A percentile compares a stretch with the other conserved stretches of the same genome.
These are phyloP conservation scores for Ephemerocybe angulata DNA, from an alignment of 768 basidiomycete genomes.

Conservation along the genomic window DNA sequence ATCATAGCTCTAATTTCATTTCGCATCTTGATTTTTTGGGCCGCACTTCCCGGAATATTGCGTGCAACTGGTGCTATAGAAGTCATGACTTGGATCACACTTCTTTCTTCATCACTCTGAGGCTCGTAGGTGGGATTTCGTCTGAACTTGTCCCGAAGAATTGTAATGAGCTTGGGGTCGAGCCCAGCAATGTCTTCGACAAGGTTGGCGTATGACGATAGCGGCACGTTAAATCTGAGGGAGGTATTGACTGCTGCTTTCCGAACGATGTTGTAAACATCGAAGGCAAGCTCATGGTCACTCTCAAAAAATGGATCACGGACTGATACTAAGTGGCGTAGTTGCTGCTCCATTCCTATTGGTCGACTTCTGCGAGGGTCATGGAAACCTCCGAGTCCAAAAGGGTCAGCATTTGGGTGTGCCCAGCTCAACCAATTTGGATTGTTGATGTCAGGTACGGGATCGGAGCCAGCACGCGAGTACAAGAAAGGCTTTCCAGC, in stretches of 20 bases:
- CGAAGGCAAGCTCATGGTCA: conserved; percentile 14
- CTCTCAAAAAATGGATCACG: conserved; percentile 6
- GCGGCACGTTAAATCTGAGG: not conserved
- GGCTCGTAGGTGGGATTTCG: not conserved
- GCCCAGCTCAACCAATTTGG: not conserved
- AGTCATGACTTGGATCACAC: not conserved
- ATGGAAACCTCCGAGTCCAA: conserved; percentile 13
- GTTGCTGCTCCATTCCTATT: conserved; percentile 14
- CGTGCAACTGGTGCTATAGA: conserved; percentile 8
- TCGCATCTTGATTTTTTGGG: conserved; percentile 13
- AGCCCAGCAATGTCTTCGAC: not conserved
- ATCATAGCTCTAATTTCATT: conserved; percentile 20
- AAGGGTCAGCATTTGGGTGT: not conserved
- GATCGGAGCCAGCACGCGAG: not conserved
- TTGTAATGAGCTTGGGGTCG: not conserved
- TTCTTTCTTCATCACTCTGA: not conserved
- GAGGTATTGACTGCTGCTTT: conserved; percentile 1
- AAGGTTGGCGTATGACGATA: not conserved
- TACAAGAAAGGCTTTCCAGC: not conserved
- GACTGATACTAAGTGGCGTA: conserved; percentile 6
- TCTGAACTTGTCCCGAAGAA: not conserved
- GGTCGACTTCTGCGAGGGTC: conserved; percentile 1
- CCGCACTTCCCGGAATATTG: conserved; percentile 17
- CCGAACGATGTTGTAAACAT: conserved; percentile 11
- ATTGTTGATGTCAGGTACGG: not conserved